Percentiles rank a stretch among this genome's conserved stretches.
Evolutionary conservation across 1,139 yeast species (phyloP).

Genomic region (Suhomyces panamericanus): DNA sequence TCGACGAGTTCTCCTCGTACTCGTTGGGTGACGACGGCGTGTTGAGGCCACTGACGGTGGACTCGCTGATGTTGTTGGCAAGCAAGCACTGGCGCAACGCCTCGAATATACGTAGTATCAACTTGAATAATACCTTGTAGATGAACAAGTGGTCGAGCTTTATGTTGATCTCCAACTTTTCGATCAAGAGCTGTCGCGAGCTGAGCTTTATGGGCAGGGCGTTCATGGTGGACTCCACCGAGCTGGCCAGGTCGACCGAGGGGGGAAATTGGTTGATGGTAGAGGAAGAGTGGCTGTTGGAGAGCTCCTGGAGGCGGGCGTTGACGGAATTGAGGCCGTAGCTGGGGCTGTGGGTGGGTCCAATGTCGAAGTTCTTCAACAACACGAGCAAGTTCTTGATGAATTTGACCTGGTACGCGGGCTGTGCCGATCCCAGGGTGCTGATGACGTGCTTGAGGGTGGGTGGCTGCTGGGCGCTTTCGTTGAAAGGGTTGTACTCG

Average conservation of each 20-base stretch:
- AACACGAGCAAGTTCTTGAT: slow-evolving; percentile 35
- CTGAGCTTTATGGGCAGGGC: slow-evolving; percentile 44
- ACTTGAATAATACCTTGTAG: slow-evolving; percentile 36
- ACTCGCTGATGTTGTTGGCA: slow-evolving; percentile 7
- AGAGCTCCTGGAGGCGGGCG: slow-evolving; percentile 11
- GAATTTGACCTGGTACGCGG: slow-evolving; percentile 38
- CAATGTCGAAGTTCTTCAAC: slow-evolving; percentile 46
- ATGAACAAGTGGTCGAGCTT: slow-evolving; percentile 43
- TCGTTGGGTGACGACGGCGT: slow-evolving; percentile 1
- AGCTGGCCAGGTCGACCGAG: slow-evolving; percentile 1
- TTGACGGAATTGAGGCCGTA: slow-evolving; percentile 8
- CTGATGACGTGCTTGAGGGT: slow-evolving; percentile 14
- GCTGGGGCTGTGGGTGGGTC: slow-evolving; percentile 14
- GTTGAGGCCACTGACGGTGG: neutral
- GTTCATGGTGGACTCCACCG: slow-evolving; percentile 10
- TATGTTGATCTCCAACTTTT: slow-evolving; percentile 48
- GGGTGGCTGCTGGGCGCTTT: slow-evolving; percentile 1
- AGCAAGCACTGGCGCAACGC: slow-evolving; percentile 19
- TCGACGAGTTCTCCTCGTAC: slow-evolving; percentile 17
- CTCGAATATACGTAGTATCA: slow-evolving; percentile 32
- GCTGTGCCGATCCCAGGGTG: slow-evolving; percentile 16
- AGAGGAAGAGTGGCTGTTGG: slow-evolving; percentile 16
- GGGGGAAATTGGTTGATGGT: slow-evolving; percentile 12
- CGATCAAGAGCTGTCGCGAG: slow-evolving; percentile 45
- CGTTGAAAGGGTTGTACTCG: slow-evolving; percentile 9